These are phyloP conservation scores for Globisporangium viniferum DNA, from an alignment of 352 stramenopile genomes.

Conservation along the genomic window DNA sequence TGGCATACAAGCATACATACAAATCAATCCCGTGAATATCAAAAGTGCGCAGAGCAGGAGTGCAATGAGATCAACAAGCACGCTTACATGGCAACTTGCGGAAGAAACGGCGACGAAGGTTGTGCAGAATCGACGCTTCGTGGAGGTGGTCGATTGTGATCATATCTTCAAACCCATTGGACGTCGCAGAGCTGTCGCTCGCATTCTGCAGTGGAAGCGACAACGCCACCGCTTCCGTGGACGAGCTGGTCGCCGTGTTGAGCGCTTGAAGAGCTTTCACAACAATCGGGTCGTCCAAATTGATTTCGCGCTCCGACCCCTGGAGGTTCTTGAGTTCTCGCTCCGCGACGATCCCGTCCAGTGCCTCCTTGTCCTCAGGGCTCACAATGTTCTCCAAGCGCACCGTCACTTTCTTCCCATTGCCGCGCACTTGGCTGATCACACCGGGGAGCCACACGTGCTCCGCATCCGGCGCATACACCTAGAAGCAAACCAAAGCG, in stretches of 20 bases:
- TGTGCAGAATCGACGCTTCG: slow-evolving; percentile 86
- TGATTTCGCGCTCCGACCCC: slow-evolving; percentile 48
- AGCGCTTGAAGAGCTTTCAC: slow-evolving; percentile 59
- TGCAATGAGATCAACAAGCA: neutral
- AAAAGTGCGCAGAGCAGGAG: neutral
- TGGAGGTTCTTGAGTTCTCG: slow-evolving; percentile 49
- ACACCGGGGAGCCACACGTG: slow-evolving; percentile 81
- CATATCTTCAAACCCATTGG: slow-evolving; percentile 82
- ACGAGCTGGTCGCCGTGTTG: slow-evolving; percentile 41
- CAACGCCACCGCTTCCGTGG: slow-evolving; percentile 12
- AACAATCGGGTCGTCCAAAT: slow-evolving; percentile 51
- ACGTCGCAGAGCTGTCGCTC: slow-evolving; percentile 31
- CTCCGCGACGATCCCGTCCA: slow-evolving; percentile 42
- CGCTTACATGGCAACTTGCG: slow-evolving; percentile 67
- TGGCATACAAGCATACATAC: slow-evolving; percentile 7
- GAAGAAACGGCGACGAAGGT: slow-evolving; percentile 77
- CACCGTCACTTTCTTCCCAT: slow-evolving; percentile 53
- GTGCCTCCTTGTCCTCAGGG: slow-evolving; percentile 33
- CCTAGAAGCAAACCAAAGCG: slow-evolving; percentile 28
- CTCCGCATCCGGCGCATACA: slow-evolving; percentile 71
- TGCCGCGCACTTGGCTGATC: slow-evolving; percentile 42
- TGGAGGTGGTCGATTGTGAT: slow-evolving; percentile 86
- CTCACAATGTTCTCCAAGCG: slow-evolving; percentile 67
- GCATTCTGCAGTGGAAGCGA: slow-evolving; percentile 76
- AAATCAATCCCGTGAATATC: slow-evolving; percentile 8